phyloP scores from a whole-genome alignment of 129 eudicot genomes.

The Artemisia argyi region DNA sequence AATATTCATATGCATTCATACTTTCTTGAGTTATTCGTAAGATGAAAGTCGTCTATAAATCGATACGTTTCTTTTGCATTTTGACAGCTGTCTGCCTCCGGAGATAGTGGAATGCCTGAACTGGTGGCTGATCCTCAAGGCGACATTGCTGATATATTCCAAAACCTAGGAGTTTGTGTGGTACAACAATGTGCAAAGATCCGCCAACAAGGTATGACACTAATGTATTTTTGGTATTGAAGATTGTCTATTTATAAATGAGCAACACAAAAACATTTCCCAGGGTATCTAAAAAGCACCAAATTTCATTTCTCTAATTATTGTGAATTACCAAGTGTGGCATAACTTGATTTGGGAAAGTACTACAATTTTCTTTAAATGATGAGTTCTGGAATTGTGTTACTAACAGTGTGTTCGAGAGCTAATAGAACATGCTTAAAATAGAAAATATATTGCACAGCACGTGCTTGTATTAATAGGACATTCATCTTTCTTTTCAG shows the following conservation, averaged over 20 bases:
- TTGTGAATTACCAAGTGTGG: neutral
- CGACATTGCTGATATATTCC: constrained; percentile 81
- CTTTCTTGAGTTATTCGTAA: too few species aligned
- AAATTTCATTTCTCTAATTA: neutral
- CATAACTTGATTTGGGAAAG: neutral
- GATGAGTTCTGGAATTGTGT: neutral
- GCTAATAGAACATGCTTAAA: neutral
- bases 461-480: too few species aligned
- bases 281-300: neutral
- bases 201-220: constrained; percentile 86
- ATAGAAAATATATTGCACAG: too few species aligned
- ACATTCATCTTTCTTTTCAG: constrained; percentile 33
- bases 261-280: neutral
- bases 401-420: too few species aligned
- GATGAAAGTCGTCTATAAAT: too few species aligned
- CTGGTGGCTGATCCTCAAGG: constrained; percentile 96
- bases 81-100: constrained; percentile 90
- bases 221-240: neutral
- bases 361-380: neutral
- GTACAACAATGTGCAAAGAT: constrained; percentile 98
- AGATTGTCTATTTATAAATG: neutral
- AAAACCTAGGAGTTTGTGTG: constrained; percentile 93
- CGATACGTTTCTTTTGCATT: neutral
- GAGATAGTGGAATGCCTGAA: constrained; percentile 97
- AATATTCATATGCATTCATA: too few species aligned